Conservation (phyloP, 1,284 basidiomycete species). For the Fomitiporia mediterranea region DNA sequence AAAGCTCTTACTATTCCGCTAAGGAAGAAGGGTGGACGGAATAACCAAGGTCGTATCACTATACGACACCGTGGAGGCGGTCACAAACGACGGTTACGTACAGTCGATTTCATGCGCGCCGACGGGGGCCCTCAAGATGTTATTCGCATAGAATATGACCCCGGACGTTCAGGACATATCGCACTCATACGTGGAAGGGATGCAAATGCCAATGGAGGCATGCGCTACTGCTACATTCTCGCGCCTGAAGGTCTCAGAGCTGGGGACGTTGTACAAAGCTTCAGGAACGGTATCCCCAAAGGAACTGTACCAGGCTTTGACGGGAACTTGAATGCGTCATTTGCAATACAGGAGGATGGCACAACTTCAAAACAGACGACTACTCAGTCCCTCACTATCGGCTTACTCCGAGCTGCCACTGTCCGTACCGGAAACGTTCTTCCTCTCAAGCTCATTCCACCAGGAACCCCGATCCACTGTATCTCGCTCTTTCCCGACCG, state of each 20-base stretch:
- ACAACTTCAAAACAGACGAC: slow-evolving; percentile 31
- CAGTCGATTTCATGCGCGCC: slow-evolving; percentile 81
- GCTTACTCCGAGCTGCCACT: slow-evolving; percentile 81
- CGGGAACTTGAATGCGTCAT: slow-evolving; percentile 35
- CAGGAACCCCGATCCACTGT: slow-evolving; percentile 88
- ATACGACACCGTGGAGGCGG: slow-evolving; percentile 89
- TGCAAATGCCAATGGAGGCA: slow-evolving; percentile 39
- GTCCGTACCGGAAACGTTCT: slow-evolving; percentile 93
- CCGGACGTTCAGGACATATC: slow-evolving; percentile 90
- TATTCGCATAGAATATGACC: slow-evolving; percentile 95
- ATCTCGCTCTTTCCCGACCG: slow-evolving; percentile 76
- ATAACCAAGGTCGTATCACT: slow-evolving; percentile 82
- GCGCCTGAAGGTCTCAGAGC: slow-evolving; percentile 87
- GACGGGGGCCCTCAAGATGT: slow-evolving; percentile 84
- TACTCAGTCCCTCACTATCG: slow-evolving; percentile 69
- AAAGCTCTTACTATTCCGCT: slow-evolving; percentile 81
- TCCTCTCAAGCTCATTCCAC: slow-evolving; percentile 86
- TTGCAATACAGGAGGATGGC: slow-evolving; percentile 37
- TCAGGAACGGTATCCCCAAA: slow-evolving; percentile 76
- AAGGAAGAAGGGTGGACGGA: slow-evolving; percentile 85
- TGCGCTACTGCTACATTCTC: slow-evolving; percentile 82
- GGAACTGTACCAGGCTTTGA: slow-evolving; percentile 67
- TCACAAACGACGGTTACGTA: slow-evolving; percentile 81
- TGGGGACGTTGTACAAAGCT: slow-evolving; percentile 87
- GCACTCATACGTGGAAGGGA: slow-evolving; percentile 74